Conservation (phyloP, 108 stramenopile genomes). For the Fistulifera pelliculosa region DNA sequence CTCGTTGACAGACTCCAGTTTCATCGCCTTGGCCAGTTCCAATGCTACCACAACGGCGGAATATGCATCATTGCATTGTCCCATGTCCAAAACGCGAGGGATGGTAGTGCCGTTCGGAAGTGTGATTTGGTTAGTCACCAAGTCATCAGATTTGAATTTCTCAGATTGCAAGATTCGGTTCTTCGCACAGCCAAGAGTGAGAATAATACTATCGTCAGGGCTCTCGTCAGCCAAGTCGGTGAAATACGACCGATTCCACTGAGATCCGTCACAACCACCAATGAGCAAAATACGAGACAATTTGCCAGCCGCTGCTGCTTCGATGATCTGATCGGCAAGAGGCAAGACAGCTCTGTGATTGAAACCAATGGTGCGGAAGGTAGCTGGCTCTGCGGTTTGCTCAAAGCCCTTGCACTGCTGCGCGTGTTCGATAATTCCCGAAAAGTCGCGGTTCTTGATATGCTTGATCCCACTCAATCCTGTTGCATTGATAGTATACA, state of each 20-base stretch:
- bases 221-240: constrained; percentile 64
- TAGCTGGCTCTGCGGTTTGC: constrained; percentile 43
- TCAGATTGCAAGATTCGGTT: constrained; percentile 52
- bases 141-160: constrained; percentile 24
- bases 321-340: constrained; percentile 58
- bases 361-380: constrained; percentile 64
- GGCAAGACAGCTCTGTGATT: constrained; percentile 74
- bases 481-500: constrained; percentile 72
- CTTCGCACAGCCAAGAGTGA: constrained; percentile 82
- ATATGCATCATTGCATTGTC: constrained; percentile 82
- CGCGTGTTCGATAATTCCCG: constrained; percentile 61
- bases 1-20: constrained; percentile 56
- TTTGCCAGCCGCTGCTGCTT: constrained; percentile 48
- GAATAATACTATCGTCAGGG: constrained; percentile 58
- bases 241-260: constrained; percentile 74
- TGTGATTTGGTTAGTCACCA: not conserved
- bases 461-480: constrained; percentile 63
- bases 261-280: constrained; percentile 79
- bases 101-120: constrained; percentile 21
- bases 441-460: constrained; percentile 58
- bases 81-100: constrained; percentile 78
- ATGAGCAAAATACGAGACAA: constrained; percentile 71
- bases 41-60: constrained; percentile 72
- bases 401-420: constrained; percentile 54
- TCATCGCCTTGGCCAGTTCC: constrained; percentile 70